Evolutionary conservation across 345 rosid genomes (phyloP).

Genomic region (Arabidopsis thaliana): TAIR10.1 NC_003076.8:1218001-1218500

Average conservation of each 20-base stretch:
- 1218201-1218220: neutral
- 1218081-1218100: neutral
- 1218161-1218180: neutral
- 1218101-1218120: neutral
- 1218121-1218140: conserved; percentile 12
- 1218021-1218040: neutral
- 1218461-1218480: neutral
- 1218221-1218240: neutral
- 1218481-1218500: neutral
- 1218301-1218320: conserved; percentile 31
- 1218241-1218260: neutral
- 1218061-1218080: too few species aligned
- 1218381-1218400: neutral
- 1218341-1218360: conserved; percentile 27
- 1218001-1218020: neutral
- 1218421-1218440: neutral
- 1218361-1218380: neutral
- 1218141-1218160: conserved; percentile 37
- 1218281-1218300: conserved; percentile 17
- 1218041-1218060: neutral
- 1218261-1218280: neutral
- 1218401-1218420: conserved; percentile 8
- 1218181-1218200: conserved; percentile 19
- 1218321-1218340: conserved; percentile 15
- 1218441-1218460: neutral